Conservation (phyloP, 139 green algal genomes). For the Ettlia oleoabundans region DNA sequence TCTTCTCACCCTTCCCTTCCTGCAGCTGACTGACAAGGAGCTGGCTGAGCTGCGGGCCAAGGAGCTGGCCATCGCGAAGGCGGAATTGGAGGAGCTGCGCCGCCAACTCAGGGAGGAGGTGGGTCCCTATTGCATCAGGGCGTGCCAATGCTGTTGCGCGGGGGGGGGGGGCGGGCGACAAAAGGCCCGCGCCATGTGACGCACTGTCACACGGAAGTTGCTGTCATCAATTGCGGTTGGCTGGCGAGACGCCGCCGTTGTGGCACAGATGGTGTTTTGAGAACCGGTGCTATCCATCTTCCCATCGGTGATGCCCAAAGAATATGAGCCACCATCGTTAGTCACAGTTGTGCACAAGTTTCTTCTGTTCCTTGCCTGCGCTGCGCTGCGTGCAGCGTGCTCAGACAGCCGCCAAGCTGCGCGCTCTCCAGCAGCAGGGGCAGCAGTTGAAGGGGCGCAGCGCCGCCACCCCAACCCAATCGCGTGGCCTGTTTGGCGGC, state of each 20-base stretch:
- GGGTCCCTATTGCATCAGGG: no score
- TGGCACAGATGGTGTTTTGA: no score
- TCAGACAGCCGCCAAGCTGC: not conserved
- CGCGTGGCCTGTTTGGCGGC: not conserved
- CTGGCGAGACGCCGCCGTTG: no score
- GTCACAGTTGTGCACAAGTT: no score
- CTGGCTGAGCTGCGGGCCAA: slow-evolving; percentile 1
- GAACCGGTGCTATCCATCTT: no score
- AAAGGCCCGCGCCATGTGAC: no score
- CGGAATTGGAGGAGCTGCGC: not conserved
- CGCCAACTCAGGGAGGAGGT: not conserved
- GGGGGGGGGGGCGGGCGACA: no score
- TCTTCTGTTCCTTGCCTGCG: not conserved
- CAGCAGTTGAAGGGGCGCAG: not conserved
- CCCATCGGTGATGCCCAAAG: no score
- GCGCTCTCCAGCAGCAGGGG: not conserved
- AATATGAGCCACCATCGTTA: no score
- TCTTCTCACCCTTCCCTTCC: not conserved
- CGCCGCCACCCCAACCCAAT: no score
- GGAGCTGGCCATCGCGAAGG: not conserved
- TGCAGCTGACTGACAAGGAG: slow-evolving; percentile 3
- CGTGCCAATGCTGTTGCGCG: not conserved
- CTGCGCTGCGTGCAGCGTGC: not conserved
- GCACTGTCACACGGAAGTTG: no score
- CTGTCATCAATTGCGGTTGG: no score